phyloP scores from a whole-genome alignment of 192 early-diverging fungal genomes.

The Coemansia aciculifera region DNA sequence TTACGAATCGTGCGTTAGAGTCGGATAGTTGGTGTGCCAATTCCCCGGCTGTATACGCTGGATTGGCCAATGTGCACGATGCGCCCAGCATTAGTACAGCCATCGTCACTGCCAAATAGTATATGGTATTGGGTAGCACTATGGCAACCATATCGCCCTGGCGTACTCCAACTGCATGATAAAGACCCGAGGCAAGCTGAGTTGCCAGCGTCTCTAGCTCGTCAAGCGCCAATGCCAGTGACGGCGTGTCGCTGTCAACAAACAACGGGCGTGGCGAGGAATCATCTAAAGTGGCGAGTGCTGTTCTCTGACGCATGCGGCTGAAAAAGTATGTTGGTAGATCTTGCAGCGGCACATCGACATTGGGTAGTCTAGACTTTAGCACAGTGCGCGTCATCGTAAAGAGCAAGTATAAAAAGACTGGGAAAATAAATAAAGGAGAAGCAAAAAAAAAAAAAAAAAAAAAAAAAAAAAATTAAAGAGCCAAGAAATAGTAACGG shows the following conservation, averaged over 20 bases:
- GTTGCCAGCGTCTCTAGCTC: constrained; percentile 7
- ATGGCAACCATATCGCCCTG: constrained; percentile 71
- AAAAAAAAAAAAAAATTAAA: no score
- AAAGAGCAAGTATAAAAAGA: constrained; percentile 4
- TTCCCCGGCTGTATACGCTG: constrained; percentile 73
- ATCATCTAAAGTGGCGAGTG: neutral
- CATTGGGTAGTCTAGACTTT: neutral
- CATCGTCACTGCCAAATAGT: constrained; percentile 61
- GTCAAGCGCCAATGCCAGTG: neutral
- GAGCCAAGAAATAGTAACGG: no score
- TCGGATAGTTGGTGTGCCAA: constrained; percentile 73
- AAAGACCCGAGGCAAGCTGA: constrained; percentile 21
- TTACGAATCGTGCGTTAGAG: constrained; percentile 62
- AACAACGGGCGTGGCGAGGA: constrained; percentile 15
- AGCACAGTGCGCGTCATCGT: neutral
- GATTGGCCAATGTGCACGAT: constrained; percentile 70
- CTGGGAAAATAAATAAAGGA: neutral
- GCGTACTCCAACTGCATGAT: constrained; percentile 54
- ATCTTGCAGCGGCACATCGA: constrained; percentile 12
- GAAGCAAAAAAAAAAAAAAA: neutral
- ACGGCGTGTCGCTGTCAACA: constrained; percentile 9
- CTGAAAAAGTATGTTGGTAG: constrained; percentile 24
- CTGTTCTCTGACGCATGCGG: neutral
- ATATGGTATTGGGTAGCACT: constrained; percentile 68
- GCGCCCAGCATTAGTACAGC: constrained; percentile 61